Conservation (phyloP, 306 rosid genomes). For the Quercus variabilis region DNA sequence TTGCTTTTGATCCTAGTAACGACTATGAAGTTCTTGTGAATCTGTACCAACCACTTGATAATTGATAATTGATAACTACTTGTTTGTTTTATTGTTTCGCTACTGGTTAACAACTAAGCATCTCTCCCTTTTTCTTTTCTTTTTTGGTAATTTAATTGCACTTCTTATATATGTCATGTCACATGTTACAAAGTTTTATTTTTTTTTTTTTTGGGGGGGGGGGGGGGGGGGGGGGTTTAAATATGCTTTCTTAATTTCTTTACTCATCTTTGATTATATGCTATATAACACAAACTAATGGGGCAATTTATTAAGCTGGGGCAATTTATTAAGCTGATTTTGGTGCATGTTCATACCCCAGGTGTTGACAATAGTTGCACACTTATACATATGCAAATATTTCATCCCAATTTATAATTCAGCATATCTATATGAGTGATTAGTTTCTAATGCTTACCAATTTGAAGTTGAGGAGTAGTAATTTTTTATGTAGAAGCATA, state of each 20-base stretch:
- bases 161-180: neutral
- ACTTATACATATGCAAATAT: neutral
- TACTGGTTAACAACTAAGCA: neutral
- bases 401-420: neutral
- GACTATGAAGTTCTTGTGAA: constrained; percentile 11
- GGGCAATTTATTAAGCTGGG: neutral
- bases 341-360: neutral
- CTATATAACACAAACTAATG: neutral
- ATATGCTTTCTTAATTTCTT: neutral
- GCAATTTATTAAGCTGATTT: no score
- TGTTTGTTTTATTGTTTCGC: neutral
- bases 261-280: neutral
- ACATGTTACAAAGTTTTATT: neutral
- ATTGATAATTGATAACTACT: constrained; percentile 5
- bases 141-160: neutral
- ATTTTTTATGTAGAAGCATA: neutral
- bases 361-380: neutral
- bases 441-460: neutral
- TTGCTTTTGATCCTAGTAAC: neutral
- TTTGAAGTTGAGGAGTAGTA: neutral
- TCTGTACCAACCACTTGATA: neutral
- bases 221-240: no score
- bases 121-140: neutral
- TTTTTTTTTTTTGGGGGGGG: no score
- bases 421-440: neutral